Evolutionary conservation across 2,329 filamentous ascomycete genomes (phyloP).

Genomic region (Rhytidhysteron rufulum): DNA sequence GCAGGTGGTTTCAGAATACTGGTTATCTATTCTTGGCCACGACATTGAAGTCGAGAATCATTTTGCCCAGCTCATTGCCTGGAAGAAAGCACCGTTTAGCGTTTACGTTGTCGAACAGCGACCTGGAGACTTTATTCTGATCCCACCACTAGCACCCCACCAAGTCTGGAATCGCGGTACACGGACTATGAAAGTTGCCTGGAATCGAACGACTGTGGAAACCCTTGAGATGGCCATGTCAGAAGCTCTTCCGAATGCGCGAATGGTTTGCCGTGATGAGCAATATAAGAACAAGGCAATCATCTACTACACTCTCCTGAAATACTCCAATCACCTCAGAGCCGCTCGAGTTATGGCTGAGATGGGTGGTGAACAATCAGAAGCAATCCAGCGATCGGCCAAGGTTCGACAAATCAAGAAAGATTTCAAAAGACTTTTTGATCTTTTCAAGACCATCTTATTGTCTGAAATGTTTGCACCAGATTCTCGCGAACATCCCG

Average conservation of each 20-base stretch:
- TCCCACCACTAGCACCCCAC: slow-evolving; percentile 89
- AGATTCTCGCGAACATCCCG: slow-evolving; percentile 64
- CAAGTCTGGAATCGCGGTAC: slow-evolving; percentile 98
- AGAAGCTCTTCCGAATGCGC: slow-evolving; percentile 83
- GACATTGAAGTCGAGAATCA: slow-evolving; percentile 97
- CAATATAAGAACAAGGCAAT: slow-evolving; percentile 99
- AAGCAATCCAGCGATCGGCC: slow-evolving; percentile 34
- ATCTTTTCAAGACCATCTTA: slow-evolving; percentile 72
- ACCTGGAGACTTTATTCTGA: slow-evolving; percentile 86
- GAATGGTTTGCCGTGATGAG: slow-evolving; percentile 91
- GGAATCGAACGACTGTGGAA: slow-evolving; percentile 92
- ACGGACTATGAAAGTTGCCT: slow-evolving; percentile 93
- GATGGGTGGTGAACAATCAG: slow-evolving; percentile 32
- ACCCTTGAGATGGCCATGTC: slow-evolving; percentile 81
- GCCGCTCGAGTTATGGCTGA: slow-evolving; percentile 57
- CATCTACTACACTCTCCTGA: slow-evolving; percentile 78
- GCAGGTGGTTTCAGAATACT: slow-evolving; percentile 87
- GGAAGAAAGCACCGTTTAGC: slow-evolving; percentile 90
- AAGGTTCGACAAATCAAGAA: slow-evolving; percentile 68
- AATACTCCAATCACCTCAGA: slow-evolving; percentile 63
- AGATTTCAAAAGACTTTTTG: slow-evolving; percentile 79
- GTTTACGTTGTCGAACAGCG: slow-evolving; percentile 91
- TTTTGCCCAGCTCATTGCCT: slow-evolving; percentile 91
- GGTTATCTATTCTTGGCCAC: slow-evolving; percentile 86
- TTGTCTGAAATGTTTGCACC: slow-evolving; percentile 81